phyloP scores from a whole-genome alignment of 129 eudicot genomes.

The Sambucus nigra region DNA sequence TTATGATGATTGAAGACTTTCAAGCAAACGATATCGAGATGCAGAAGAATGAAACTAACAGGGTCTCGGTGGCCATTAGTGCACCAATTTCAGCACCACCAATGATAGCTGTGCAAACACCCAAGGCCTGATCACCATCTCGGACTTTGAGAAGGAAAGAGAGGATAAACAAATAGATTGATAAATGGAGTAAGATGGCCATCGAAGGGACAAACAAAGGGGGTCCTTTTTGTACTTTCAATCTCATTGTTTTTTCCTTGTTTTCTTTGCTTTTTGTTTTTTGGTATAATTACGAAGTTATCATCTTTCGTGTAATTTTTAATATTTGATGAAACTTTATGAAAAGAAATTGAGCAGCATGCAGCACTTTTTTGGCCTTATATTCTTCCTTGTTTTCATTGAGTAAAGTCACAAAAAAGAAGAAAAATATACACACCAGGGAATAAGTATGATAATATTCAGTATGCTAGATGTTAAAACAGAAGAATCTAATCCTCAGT shows the following conservation, averaged over 20 bases:
- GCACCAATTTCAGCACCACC: conserved; percentile 51
- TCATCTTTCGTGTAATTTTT: neutral
- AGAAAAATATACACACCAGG: no score
- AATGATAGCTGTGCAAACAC: conserved; percentile 69
- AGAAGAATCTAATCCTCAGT: no score
- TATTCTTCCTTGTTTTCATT: no score
- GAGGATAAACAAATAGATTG: neutral
- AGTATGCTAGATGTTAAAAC: no score
- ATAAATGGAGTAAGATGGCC: neutral
- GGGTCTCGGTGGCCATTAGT: conserved; percentile 34
- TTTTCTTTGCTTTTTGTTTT: neutral
- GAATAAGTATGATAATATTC: no score
- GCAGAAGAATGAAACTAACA: conserved; percentile 29
- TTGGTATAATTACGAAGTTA: neutral
- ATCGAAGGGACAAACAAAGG: conserved; percentile 10
- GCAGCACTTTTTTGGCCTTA: neutral
- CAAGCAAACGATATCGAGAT: conserved; percentile 42
- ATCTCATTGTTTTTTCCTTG: conserved; percentile 18
- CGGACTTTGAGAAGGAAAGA: no score
- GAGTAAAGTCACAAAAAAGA: no score
- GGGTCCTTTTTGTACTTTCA: conserved; percentile 43
- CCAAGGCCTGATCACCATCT: conserved; percentile 32
- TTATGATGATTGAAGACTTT: conserved; percentile 20
- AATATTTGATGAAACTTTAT: conserved; percentile 11
- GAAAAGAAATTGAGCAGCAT: conserved; percentile 18